phyloP scores from a whole-genome alignment of 768 basidiomycete species.

The Mycena epipterygia region DNA sequence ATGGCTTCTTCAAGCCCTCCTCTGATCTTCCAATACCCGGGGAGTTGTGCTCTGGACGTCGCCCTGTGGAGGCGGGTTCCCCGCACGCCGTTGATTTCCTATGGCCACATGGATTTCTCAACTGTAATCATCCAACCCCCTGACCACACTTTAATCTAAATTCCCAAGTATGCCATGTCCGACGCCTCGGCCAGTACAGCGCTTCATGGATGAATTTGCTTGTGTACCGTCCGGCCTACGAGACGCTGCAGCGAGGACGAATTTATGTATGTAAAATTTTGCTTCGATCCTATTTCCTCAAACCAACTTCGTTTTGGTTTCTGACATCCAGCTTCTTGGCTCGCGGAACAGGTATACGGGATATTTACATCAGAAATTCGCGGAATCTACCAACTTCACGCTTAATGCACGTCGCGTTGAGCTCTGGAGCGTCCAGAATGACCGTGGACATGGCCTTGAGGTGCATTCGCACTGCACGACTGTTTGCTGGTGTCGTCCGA shows the following conservation, averaged over 20 bases:
- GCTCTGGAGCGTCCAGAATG: slow-evolving; percentile 17
- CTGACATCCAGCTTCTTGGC: slow-evolving; percentile 27
- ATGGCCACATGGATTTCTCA: background rate
- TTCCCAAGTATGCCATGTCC: background rate
- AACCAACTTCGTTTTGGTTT: slow-evolving; percentile 1
- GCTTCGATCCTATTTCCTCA: slow-evolving; percentile 16
- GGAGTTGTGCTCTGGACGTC: background rate
- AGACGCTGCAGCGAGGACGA: background rate
- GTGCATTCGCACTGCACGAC: slow-evolving; percentile 6
- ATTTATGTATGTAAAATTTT: slow-evolving; percentile 16
- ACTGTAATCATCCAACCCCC: background rate
- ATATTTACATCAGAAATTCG: slow-evolving; percentile 12
- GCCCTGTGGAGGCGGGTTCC: background rate
- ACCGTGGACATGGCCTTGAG: slow-evolving; percentile 17
- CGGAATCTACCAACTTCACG: background rate
- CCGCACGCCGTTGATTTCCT: background rate
- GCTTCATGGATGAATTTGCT: background rate
- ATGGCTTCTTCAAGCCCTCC: background rate
- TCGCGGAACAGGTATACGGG: slow-evolving; percentile 7
- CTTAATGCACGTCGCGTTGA: slow-evolving; percentile 17
- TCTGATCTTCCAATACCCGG: background rate
- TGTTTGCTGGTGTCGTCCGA: background rate
- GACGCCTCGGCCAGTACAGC: background rate
- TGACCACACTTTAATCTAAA: background rate
- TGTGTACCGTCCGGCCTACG: too few relatives aligned